phyloP scores from a whole-genome alignment of 768 basidiomycete species.

The Cyclocybe aegerita region DNA sequence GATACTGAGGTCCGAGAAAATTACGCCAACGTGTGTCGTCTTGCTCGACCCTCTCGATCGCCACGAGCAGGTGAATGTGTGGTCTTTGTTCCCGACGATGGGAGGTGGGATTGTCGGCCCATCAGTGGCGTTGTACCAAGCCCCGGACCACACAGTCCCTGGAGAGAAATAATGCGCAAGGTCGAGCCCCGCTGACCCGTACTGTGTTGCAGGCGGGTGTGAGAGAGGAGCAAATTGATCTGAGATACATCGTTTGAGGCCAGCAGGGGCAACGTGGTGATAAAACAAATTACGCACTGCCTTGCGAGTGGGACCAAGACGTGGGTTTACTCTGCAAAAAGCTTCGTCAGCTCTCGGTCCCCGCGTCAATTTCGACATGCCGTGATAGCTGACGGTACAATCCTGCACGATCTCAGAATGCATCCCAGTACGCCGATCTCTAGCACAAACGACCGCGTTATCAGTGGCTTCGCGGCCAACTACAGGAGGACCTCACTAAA shows the following conservation, averaged over 20 bases:
- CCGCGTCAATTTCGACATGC: no score
- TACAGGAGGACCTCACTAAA: not conserved
- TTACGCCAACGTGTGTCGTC: conserved; percentile 33
- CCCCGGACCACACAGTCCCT: conserved; percentile 35
- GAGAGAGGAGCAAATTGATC: conserved; percentile 17
- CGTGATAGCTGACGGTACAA: no score
- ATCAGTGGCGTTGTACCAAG: conserved; percentile 38
- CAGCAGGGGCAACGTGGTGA: not conserved
- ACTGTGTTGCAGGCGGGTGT: conserved; percentile 20
- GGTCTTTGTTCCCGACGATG: conserved; percentile 21
- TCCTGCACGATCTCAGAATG: no score
- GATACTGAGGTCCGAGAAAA: conserved; percentile 50
- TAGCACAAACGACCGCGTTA: no score
- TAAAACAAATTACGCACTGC: conserved; percentile 23
- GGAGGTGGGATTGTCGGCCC: conserved; percentile 33
- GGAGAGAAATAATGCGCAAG: conserved; percentile 45
- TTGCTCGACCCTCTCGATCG: conserved; percentile 25
- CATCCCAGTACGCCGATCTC: no score
- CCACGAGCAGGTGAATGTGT: conserved; percentile 27
- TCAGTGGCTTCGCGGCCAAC: no score
- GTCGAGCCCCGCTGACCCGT: conserved; percentile 35
- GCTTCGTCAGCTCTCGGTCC: not conserved
- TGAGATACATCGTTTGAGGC: not conserved
- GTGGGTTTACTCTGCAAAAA: conserved; percentile 23
- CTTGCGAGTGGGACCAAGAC: conserved; percentile 20